Conservation (phyloP, 1,284 basidiomycete species). For the Ganoderma resinaceum region DNA sequence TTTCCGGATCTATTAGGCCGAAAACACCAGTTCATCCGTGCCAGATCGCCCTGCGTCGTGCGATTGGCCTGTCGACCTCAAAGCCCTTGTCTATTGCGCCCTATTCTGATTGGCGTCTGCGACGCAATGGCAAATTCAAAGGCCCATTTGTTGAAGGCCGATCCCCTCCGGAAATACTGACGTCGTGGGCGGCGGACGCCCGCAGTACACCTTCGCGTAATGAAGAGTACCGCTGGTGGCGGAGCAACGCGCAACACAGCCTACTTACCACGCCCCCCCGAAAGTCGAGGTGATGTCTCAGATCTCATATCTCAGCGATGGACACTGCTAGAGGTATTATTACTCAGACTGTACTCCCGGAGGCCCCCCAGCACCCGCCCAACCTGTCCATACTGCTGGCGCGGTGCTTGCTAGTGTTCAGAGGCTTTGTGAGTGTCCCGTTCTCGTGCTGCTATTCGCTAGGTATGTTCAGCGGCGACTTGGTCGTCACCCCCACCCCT, state of each 20-base stretch:
- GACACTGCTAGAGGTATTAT: no score
- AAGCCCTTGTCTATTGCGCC: background rate
- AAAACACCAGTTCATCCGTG: background rate
- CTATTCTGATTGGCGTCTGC: background rate
- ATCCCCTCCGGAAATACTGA: background rate
- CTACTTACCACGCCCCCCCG: background rate
- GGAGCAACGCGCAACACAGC: background rate
- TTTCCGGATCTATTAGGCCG: background rate
- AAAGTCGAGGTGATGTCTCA: background rate
- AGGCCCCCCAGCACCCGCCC: background rate
- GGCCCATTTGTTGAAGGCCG: background rate
- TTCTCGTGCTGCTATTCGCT: no score
- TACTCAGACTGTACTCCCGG: no score
- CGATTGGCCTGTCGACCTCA: background rate
- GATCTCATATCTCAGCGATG: background rate
- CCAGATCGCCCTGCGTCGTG: background rate
- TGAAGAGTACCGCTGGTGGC: background rate
- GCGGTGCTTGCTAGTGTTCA: background rate
- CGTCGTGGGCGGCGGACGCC: background rate
- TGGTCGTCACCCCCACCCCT: background rate
- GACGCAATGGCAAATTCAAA: no score
- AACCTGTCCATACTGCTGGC: background rate
- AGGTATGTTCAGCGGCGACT: background rate
- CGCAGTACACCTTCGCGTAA: background rate
- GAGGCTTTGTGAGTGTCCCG: no score